Evolutionary conservation across 257 asterid species (phyloP), one percentile per base, ranked within the genome.

Genomic region (Ehretia macrophylla): DNA sequence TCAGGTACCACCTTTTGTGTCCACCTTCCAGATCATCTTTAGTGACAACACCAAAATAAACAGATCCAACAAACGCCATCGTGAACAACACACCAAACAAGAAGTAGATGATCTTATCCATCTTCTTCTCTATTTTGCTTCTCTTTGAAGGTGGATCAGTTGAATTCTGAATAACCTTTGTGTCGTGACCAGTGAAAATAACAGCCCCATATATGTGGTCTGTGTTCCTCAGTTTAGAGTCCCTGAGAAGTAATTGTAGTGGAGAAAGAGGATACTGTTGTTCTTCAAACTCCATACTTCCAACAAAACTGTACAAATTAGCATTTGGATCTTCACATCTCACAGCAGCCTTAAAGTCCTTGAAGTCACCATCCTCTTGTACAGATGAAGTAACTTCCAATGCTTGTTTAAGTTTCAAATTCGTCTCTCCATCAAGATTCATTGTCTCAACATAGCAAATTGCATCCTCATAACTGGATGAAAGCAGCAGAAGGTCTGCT

Each of bases 321-420:
- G 98, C 92, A 72, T 91, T 91, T 16, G 98, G 98, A 76, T 91
- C 98, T 69, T 91, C 98, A 59, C 98, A 87, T 66, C 74, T 87
- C 5, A 91, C 77, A 58, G 74, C 18, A 20, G 96, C 94, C 19
- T 65, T 76, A 68, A 91, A 91, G 58, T 79, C 83, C 20, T 53
- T 45, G 40, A 81, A 62, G 47, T 76, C 64, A 0, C 59, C 52
- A 37, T 85, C 98, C 51, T 73, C 95, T 5, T 63, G 56, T 42
- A 91, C 56, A 17, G 68, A 65, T 46, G 94, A 74, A 22, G 96
- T 87, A 50, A 57, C 81, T 11, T 91, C 98, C 54, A 83, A 62
- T 17, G 86, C 85, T 67, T 91, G 96, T 68, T 83, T 91, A 58
- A 91, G 85, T 72, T 91, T 91, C 74, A 91, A 64, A 70, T 91